Evolutionary conservation across 1,139 yeast genomes (phyloP).

Genomic region (Protomyces gravidus): DNA sequence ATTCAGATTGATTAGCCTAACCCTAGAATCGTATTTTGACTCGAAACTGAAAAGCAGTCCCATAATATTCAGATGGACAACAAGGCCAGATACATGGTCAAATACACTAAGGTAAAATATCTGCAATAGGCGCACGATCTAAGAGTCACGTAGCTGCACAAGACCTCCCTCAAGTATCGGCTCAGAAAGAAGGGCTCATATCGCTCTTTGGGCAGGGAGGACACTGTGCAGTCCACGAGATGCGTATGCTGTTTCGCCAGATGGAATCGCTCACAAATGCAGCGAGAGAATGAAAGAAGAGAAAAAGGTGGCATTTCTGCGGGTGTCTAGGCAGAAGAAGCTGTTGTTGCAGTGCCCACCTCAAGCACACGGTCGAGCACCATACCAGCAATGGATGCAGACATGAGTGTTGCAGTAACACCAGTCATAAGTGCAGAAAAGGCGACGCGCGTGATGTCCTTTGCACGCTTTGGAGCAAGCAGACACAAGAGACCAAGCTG

Average conservation of each 20-base stretch:
- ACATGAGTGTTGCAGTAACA: conserved; percentile 53
- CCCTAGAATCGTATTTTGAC: not conserved
- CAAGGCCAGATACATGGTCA: too few species aligned
- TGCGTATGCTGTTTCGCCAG: not conserved
- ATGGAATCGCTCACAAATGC: not conserved
- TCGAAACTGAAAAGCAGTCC: not conserved
- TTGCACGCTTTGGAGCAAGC: conserved; percentile 53
- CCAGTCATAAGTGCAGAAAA: conserved; percentile 55
- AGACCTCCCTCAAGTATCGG: too few species aligned
- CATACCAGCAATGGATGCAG: conserved; percentile 68
- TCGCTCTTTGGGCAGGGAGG: not conserved
- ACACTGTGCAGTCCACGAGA: not conserved
- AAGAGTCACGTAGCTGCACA: not conserved
- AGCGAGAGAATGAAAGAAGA: not conserved
- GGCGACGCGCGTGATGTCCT: conserved; percentile 51
- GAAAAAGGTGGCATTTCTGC: not conserved
- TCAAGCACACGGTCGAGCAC: conserved; percentile 43
- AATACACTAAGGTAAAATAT: too few species aligned
- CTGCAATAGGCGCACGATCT: too few species aligned
- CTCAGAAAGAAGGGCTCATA: not conserved
- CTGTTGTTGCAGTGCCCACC: not conserved
- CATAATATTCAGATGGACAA: not conserved
- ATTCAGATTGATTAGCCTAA: not conserved
- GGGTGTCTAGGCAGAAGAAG: not conserved
- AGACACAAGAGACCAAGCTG: conserved; percentile 61